phyloP scores from a whole-genome alignment of 2,329 filamentous ascomycete genomes.

The Ophiostoma pallidulum region DNA sequence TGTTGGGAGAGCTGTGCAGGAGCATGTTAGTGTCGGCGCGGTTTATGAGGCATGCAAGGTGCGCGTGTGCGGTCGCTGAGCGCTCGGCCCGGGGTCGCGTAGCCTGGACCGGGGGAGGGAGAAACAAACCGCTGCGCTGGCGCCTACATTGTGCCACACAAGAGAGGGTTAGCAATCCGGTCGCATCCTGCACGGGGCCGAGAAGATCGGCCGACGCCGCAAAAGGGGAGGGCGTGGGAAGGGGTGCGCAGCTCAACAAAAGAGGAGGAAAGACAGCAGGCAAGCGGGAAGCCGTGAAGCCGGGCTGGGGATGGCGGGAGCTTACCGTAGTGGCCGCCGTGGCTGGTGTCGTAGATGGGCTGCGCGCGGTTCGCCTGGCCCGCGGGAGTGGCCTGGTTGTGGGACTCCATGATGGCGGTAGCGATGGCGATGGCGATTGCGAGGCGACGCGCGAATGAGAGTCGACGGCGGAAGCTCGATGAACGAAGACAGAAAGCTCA shows the following conservation, averaged over 20 bases:
- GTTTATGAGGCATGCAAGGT: slow-evolving; percentile 10
- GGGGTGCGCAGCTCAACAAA: background rate
- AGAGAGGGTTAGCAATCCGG: slow-evolving; percentile 16
- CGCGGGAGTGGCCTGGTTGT: slow-evolving; percentile 44
- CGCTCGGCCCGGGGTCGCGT: background rate
- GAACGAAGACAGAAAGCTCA: slow-evolving; percentile 1
- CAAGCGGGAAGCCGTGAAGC: too few relatives aligned
- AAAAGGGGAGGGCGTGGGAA: background rate
- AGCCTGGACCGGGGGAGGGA: slow-evolving; percentile 10
- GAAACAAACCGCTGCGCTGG: slow-evolving; percentile 56
- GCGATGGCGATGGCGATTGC: background rate
- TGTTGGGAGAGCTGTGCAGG: slow-evolving; percentile 65
- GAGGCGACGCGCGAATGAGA: background rate
- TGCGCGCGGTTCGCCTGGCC: slow-evolving; percentile 49
- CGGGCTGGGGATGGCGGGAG: too few relatives aligned
- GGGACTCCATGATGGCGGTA: slow-evolving; percentile 41
- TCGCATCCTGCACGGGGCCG: slow-evolving; percentile 14
- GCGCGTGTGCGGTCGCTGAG: background rate
- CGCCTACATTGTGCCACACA: slow-evolving; percentile 37
- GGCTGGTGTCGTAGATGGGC: slow-evolving; percentile 61
- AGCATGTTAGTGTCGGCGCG: slow-evolving; percentile 12
- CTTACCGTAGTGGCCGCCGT: slow-evolving; percentile 72
- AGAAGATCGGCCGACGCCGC: background rate
- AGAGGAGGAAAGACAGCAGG: background rate
- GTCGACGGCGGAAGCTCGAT: background rate